phyloP scores from a whole-genome alignment of 306 rosid species.

The Malus sylvestris region DNA sequence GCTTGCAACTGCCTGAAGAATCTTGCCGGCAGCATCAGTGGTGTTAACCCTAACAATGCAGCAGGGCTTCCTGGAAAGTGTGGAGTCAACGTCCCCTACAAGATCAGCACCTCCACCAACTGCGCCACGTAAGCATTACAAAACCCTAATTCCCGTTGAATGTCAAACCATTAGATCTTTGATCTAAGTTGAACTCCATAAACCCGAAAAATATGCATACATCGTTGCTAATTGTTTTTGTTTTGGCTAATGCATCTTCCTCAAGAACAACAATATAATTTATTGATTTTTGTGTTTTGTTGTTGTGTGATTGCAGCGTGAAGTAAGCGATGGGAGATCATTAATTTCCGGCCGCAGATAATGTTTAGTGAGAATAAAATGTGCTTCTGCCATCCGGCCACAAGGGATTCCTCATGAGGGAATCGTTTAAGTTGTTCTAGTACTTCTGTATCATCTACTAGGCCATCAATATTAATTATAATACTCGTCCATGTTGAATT shows the following conservation, averaged over 20 bases:
- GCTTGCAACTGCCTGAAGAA: slow-evolving; percentile 43
- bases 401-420: neutral
- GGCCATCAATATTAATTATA: neutral
- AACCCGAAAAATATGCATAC: too few species aligned
- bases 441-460: neutral
- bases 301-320: neutral
- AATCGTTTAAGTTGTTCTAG: neutral
- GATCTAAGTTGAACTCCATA: neutral
- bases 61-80: slow-evolving; percentile 34
- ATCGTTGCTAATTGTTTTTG: neutral
- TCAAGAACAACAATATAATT: neutral
- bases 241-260: neutral
- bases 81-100: slow-evolving; percentile 43
- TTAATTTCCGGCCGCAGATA: neutral
- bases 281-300: neutral
- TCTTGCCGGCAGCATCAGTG: neutral
- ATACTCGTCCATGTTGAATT: neutral
- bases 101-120: slow-evolving; percentile 44
- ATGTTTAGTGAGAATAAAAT: neutral
- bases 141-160: neutral
- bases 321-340: neutral
- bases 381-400: neutral
- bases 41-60: neutral
- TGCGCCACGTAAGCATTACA: slow-evolving; percentile 19
- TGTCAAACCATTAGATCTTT: neutral